Evolutionary conservation across 257 asterid genomes (phyloP).

Genomic region (Ligustrum vulgare): DNA sequence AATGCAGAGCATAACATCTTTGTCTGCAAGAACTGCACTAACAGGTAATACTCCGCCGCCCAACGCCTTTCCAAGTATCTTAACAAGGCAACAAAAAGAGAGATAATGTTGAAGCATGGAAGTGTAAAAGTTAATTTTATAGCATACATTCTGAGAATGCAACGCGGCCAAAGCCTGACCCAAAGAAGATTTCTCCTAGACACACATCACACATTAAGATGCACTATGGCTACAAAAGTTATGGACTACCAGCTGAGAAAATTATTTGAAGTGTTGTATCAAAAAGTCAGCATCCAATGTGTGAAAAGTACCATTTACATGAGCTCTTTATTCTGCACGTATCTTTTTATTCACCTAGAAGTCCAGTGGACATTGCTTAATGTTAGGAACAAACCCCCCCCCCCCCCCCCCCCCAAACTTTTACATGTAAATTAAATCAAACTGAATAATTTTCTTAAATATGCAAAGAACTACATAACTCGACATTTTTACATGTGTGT

Average conservation of each 20-base stretch:
- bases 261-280: background rate
- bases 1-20: constrained; percentile 94
- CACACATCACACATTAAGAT: background rate
- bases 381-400: too few relatives aligned
- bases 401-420: too few relatives aligned
- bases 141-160: background rate
- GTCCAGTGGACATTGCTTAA: background rate
- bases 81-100: constrained; percentile 24
- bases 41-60: constrained; percentile 98
- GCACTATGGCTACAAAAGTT: background rate
- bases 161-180: background rate
- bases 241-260: background rate
- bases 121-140: constrained; percentile 4
- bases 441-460: too few relatives aligned
- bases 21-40: constrained; percentile 89
- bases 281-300: background rate
- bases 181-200: too few relatives aligned
- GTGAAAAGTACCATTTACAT: background rate
- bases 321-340: background rate
- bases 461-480: too few relatives aligned
- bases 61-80: constrained; percentile 98
- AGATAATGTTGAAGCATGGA: background rate
- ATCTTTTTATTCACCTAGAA: background rate
- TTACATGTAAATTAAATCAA: too few relatives aligned
- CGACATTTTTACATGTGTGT: background rate